Evolutionary conservation across 1,284 basidiomycete species (phyloP), one percentile per base, ranked within the genome.

Genomic region (Apiotrichum sp.): DNA sequence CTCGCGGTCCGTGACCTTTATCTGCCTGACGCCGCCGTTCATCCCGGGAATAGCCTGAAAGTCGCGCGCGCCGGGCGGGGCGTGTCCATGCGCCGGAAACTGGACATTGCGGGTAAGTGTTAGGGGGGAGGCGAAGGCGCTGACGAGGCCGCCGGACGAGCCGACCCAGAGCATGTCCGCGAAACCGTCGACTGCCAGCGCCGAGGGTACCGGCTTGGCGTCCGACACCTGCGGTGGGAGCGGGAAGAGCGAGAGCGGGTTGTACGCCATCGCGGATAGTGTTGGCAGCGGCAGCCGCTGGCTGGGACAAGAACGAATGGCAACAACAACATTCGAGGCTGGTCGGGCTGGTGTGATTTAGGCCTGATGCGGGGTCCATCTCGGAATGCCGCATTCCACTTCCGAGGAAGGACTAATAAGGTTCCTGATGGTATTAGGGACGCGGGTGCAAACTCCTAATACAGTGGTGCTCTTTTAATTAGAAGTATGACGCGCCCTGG

Each of bases 121-220:
- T 1, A 78, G 67, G 32, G 79, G 78, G 13, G 86, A 83, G 71
- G 88, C 86, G 69, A 87, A 85, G 0, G 89, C 87, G 38, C 81
- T 77, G 55, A 96, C 81, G 60, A 81, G 79, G 6, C 95, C 93
- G 40, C 83, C 77, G 52, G 85, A 83, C 16, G 83, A 82, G 45
- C 92, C 93, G 47, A 87, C 81, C 92, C 93, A 96, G 39, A 98
- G 78, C 11, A 88, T 83, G 74, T 97, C 93, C 1, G 89, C 87
- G 43, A 88, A 86, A 6, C 90, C 87, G 76, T 98, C 93, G 71
- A 98, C 92, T 3, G 85, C 82, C 57, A 97, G 80, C 0, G 87
- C 82, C 22, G 87, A 86, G 0, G 75, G 67, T 33, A 68, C 58
- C 1, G 74, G 73, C 57, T 70, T 70, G 32, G 66, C 62, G 52